These are phyloP conservation scores for Galium porrigens DNA, from an alignment of 305 asterid species.

Conservation along the genomic window DNA sequence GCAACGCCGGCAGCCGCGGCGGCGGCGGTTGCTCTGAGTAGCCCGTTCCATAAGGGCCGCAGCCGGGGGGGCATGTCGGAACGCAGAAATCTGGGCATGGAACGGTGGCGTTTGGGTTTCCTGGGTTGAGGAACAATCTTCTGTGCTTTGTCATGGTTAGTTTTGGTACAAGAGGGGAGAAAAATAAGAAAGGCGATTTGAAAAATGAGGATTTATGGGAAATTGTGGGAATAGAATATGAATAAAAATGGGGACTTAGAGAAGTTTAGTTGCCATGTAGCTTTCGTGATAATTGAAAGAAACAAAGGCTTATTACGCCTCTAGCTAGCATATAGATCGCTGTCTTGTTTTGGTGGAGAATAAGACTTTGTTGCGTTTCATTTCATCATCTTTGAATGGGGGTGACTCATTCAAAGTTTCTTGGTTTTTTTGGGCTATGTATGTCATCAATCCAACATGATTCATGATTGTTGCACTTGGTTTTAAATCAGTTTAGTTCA, in stretches of 20 bases:
- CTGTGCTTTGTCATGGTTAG: constrained; percentile 11
- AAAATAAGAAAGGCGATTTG: not conserved
- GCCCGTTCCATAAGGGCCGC: constrained; percentile 2
- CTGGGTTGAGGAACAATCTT: constrained; percentile 11
- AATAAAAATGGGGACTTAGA: not conserved
- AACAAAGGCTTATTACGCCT: not conserved
- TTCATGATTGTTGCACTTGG: not conserved
- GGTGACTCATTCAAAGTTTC: not conserved
- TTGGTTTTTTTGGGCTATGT: not conserved
- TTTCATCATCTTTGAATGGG: constrained; percentile 5
- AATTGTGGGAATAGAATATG: constrained; percentile 1
- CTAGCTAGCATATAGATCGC: not conserved
- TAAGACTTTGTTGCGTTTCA: constrained; percentile 9
- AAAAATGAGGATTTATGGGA: not conserved
- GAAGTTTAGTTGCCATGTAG: constrained; percentile 5
- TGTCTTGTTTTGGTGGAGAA: not conserved
- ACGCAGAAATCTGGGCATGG: constrained; percentile 17
- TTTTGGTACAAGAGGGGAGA: not conserved
- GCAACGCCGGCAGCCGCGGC: not conserved
- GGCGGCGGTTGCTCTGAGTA: constrained; percentile 6
- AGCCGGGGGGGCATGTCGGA: constrained; percentile 17
- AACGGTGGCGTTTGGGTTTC: constrained; percentile 2
- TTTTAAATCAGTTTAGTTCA: no score
- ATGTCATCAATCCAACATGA: not conserved
- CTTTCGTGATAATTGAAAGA: not conserved